These are phyloP conservation scores for Cordyceps pruinosa DNA, from an alignment of 2,329 filamentous ascomycete species.

Conservation along the genomic window DNA sequence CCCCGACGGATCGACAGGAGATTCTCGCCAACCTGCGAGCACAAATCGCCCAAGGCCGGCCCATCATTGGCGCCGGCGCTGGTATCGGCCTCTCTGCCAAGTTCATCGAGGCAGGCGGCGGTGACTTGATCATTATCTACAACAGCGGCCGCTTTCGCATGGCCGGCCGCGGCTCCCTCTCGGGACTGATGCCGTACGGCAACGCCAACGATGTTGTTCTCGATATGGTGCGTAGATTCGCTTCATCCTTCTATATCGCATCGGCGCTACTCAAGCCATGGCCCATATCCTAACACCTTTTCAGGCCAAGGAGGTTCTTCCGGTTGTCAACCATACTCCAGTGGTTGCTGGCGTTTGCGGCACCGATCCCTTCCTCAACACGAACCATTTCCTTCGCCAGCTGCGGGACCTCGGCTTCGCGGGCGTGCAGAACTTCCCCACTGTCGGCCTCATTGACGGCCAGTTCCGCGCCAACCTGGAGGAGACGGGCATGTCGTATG, in stretches of 20 bases:
- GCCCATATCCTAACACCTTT: not conserved
- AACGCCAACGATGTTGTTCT: conserved; percentile 64
- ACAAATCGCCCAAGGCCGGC: conserved; percentile 46
- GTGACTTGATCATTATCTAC: conserved; percentile 65
- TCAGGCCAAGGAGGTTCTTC: conserved; percentile 57
- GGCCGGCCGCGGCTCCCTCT: conserved; percentile 62
- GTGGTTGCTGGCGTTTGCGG: conserved; percentile 66
- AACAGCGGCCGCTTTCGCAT: conserved; percentile 67
- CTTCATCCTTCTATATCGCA: not conserved
- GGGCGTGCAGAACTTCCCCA: conserved; percentile 68
- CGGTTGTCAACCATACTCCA: conserved; percentile 55
- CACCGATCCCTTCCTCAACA: conserved; percentile 61
- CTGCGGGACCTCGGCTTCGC: conserved; percentile 57
- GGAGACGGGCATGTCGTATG: conserved; percentile 65
- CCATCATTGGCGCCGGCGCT: conserved; percentile 63
- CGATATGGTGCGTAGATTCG: conserved; percentile 48
- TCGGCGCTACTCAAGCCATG: not conserved
- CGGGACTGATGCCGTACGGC: conserved; percentile 64
- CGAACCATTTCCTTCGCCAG: conserved; percentile 52
- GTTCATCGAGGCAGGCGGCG: conserved; percentile 60
- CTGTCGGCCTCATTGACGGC: conserved; percentile 64
- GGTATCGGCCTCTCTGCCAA: conserved; percentile 66
- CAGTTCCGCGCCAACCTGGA: conserved; percentile 61
- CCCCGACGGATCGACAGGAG: conserved; percentile 48
- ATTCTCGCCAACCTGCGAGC: conserved; percentile 49